Conservation (phyloP, 2,329 filamentous ascomycete genomes). For the Colletotrichum camelliae region DNA sequence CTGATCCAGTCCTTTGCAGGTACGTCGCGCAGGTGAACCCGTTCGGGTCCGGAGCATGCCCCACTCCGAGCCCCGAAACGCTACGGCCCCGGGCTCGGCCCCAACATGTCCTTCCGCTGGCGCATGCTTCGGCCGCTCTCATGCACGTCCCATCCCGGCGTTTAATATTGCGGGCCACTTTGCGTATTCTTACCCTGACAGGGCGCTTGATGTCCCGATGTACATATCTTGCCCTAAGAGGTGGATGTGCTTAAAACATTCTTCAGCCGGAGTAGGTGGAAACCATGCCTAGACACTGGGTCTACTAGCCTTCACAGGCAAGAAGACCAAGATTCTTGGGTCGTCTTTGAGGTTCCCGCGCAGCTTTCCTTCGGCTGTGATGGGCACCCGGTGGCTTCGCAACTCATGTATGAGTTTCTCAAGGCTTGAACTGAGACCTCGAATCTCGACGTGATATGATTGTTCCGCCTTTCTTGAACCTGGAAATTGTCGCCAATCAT, state of each 20-base stretch:
- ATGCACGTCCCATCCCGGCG: neutral
- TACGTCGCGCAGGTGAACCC: neutral
- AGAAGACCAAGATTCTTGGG: neutral
- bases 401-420: neutral
- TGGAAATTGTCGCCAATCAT: neutral
- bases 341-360: fast-evolving
- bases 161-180: neutral
- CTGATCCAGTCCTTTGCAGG: fast-evolving
- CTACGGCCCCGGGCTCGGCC: neutral
- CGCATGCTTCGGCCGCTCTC: neutral
- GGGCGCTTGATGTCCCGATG: too few species aligned
- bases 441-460: neutral
- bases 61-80: neutral
- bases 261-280: too few species aligned
- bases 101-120: neutral
- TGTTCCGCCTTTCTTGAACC: neutral
- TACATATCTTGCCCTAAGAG: neutral
- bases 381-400: neutral
- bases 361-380: neutral
- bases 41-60: neutral
- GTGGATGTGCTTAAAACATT: neutral
- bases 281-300: too few species aligned
- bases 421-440: neutral
- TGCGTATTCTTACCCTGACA: neutral
- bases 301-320: neutral